Percentiles rank a stretch among this genome's conserved stretches.
These are phyloP conservation scores for Diddensiella santjacobensis DNA, from an alignment of 805 yeast genomes.

Conservation along the genomic window DNA sequence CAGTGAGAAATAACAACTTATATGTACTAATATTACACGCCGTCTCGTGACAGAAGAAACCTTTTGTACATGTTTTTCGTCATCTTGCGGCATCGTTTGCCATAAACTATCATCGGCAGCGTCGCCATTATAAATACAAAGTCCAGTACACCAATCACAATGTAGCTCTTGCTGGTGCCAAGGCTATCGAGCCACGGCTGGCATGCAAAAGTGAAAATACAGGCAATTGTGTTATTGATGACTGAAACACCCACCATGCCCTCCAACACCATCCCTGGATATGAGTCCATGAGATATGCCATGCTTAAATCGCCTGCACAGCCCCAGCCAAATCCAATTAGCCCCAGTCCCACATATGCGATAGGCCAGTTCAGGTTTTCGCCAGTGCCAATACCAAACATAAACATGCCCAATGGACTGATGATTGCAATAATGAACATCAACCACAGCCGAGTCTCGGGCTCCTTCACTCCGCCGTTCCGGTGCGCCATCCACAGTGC, in stretches of 20 bases:
- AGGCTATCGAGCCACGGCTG: slow-evolving; percentile 53
- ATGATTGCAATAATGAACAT: slow-evolving; percentile 44
- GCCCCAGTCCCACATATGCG: slow-evolving; percentile 52
- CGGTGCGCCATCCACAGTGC: slow-evolving; percentile 38
- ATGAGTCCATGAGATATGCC: slow-evolving; percentile 54
- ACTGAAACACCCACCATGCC: slow-evolving; percentile 58
- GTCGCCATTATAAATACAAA: slow-evolving; percentile 51
- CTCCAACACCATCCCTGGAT: slow-evolving; percentile 50
- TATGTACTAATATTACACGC: too few species aligned
- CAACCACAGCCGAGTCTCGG: slow-evolving; percentile 56
- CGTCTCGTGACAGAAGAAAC: slow-evolving; percentile 21
- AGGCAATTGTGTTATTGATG: slow-evolving; percentile 57
- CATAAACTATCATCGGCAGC: slow-evolving; percentile 56
- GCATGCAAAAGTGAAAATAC: slow-evolving; percentile 59
- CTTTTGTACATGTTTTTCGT: slow-evolving; percentile 21
- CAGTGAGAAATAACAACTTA: background rate
- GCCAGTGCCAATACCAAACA: slow-evolving; percentile 63
- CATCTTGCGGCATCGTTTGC: slow-evolving; percentile 49
- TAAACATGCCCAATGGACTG: slow-evolving; percentile 51
- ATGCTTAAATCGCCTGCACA: slow-evolving; percentile 58
- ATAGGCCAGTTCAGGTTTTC: slow-evolving; percentile 53
- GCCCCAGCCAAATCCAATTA: slow-evolving; percentile 53
- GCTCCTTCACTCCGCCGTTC: slow-evolving; percentile 25
- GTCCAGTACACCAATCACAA: slow-evolving; percentile 54
- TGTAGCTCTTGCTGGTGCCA: slow-evolving; percentile 53